phyloP scores from a whole-genome alignment of 352 stramenopile genomes.

The Phytopythium mirpurense region DNA sequence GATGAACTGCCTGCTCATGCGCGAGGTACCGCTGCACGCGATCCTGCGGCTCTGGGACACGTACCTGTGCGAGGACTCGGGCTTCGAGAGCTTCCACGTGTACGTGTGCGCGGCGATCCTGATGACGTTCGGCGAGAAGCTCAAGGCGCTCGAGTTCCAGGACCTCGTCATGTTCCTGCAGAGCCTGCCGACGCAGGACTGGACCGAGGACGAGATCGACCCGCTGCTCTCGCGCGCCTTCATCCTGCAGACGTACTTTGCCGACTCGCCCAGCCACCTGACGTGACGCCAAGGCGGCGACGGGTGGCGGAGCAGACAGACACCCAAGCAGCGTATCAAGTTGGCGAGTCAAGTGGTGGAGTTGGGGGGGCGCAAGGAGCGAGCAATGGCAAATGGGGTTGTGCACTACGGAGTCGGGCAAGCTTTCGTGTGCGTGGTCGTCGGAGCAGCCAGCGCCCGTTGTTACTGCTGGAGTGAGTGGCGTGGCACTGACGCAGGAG shows the following conservation, averaged over 20 bases:
- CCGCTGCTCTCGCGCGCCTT: conserved; percentile 97
- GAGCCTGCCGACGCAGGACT: conserved; percentile 96
- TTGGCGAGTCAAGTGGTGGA: too few species aligned
- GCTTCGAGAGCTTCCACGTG: conserved; percentile 99
- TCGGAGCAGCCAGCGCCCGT: too few species aligned
- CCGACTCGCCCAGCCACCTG: conserved; percentile 77
- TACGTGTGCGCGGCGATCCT: conserved; percentile 99
- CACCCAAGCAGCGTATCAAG: too few species aligned
- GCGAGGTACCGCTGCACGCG: conserved; percentile 93
- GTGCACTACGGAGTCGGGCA: too few species aligned
- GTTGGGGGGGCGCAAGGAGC: too few species aligned
- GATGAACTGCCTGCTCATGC: conserved; percentile 99
- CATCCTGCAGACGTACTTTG: conserved; percentile 91
- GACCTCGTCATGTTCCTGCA: conserved; percentile 96
- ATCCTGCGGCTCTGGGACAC: conserved; percentile 99
- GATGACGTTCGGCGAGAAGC: conserved; percentile 93
- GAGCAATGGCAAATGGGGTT: too few species aligned
- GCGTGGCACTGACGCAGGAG: too few species aligned
- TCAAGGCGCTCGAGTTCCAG: conserved; percentile 97
- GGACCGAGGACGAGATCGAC: conserved; percentile 97
- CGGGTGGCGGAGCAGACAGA: too few species aligned
- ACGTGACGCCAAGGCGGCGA: conserved; percentile 15
- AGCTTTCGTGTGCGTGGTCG: too few species aligned
- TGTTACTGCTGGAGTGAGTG: too few species aligned
- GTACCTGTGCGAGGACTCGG: conserved; percentile 97